Evolutionary conservation across 805 yeast species (phyloP), one percentile per base, ranked within the genome.

Genomic region (Candida fluviatilis): DNA sequence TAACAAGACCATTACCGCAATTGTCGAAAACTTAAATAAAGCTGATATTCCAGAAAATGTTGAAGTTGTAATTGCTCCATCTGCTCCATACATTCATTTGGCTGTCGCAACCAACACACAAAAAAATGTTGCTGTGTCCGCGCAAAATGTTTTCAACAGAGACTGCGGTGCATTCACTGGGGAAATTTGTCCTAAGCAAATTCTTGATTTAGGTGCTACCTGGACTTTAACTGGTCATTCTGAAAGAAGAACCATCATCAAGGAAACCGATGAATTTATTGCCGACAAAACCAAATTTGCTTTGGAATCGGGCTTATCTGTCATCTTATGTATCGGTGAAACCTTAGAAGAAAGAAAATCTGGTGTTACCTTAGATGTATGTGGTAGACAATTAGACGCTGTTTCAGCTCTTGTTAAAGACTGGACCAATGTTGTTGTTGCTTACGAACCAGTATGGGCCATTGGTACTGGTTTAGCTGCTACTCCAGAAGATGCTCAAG

Each of bases 401-500:
- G 97, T 84, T 46, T 70, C 84, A 58, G 84, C 80, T 62, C 73
- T 82, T 45, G 82, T 88, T 47, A 60, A 66, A 43, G 97, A 90
- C 81, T 91, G 98, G 98, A 57, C 84, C 48, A 76, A 85, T 67
- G 75, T 93, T 52, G 98, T 93, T 50, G 72, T 93, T 66, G 99
- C 99, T 59, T 93, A 93, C 75, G 99, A 93, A 76, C 99, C 99
- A 57, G 96, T 93, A 53, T 93, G 99, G 99, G 99, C 99, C 57
- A 93, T 93, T 57, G 99, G 99, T 67, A 90, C 98, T 55, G 99
- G 99, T 62, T 80, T 93, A 62, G 96, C 98, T 57, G 98, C 99
- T 46, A 93, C 99, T 55, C 89, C 99, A 53, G 86, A 84, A 52
- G 99, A 93, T 64, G 99, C 99, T 53, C 96, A 93, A 75, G 88